These are phyloP conservation scores for Kwoniella sp. DNA, from an alignment of 768 basidiomycete species.

Conservation along the genomic window DNA sequence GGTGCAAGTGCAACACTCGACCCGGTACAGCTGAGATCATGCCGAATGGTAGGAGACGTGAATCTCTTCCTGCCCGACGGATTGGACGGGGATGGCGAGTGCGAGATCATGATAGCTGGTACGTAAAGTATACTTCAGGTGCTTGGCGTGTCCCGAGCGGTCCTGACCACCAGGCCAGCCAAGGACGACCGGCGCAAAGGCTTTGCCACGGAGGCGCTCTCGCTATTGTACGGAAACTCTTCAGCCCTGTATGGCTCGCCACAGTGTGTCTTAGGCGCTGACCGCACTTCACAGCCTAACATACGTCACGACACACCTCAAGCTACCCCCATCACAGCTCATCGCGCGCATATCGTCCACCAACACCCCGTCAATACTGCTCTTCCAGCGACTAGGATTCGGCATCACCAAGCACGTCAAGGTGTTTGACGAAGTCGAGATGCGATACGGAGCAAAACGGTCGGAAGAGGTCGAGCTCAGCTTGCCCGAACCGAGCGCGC, in stretches of 20 bases:
- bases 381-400: constrained; percentile 78
- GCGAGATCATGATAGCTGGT: constrained; percentile 92
- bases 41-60: constrained; percentile 84
- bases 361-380: constrained; percentile 64
- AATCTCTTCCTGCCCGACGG: constrained; percentile 77
- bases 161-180: constrained; percentile 1
- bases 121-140: constrained; percentile 16
- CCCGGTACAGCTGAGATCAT: constrained; percentile 46
- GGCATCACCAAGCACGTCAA: constrained; percentile 61
- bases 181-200: constrained; percentile 64
- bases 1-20: constrained; percentile 5
- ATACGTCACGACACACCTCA: constrained; percentile 42
- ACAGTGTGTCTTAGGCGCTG: not conserved
- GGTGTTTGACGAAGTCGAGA: constrained; percentile 78
- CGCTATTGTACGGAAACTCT: constrained; percentile 25
- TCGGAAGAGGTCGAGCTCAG: not conserved
- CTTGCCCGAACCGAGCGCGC: not conserved
- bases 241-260: too few species aligned
- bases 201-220: constrained; percentile 34
- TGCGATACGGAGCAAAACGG: constrained; percentile 54
- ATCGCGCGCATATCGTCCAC: constrained; percentile 67
- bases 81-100: constrained; percentile 65
- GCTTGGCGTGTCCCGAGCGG: not conserved
- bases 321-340: constrained; percentile 54
- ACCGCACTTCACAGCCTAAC: constrained; percentile 56